Evolutionary conservation across 495 filamentous ascomycete species (phyloP).

Genomic region (Penicillium malachiteum): DNA sequence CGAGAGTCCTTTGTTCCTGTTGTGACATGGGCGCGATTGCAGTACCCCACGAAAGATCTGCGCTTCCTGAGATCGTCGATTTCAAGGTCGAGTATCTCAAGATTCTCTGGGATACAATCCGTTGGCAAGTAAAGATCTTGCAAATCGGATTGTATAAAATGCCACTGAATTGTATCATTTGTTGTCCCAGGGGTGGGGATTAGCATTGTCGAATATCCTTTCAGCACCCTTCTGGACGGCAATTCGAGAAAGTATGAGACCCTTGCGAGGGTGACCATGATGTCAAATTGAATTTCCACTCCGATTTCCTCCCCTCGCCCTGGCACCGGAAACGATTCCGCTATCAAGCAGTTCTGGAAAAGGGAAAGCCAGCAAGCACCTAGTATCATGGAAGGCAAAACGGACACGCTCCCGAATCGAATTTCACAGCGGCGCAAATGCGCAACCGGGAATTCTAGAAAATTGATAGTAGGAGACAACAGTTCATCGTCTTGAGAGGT

Average conservation of each 20-base stretch:
- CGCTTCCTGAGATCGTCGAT: background rate
- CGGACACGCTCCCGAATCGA: no score
- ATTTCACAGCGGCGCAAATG: no score
- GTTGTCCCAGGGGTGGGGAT: background rate
- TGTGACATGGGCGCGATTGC: background rate
- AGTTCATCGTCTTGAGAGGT: no score
- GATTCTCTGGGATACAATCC: background rate
- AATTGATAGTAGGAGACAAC: no score
- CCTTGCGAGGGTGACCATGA: background rate
- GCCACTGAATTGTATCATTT: background rate
- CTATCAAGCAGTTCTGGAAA: background rate
- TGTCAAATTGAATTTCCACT: background rate
- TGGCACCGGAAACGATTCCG: background rate
- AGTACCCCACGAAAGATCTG: background rate
- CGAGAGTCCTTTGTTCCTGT: background rate
- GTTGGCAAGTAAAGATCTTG: background rate
- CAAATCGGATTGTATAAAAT: background rate
- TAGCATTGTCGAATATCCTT: slow-evolving; percentile 5
- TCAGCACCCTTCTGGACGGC: background rate
- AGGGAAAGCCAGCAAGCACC: background rate
- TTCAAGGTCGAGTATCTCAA: background rate
- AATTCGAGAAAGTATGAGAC: slow-evolving; percentile 1
- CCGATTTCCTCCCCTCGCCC: background rate
- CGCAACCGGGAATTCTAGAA: no score
- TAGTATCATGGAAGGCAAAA: no score